Evolutionary conservation across 2,329 filamentous ascomycete species (phyloP).

Genomic region (Stachybotrys chlorohalonatus): DNA sequence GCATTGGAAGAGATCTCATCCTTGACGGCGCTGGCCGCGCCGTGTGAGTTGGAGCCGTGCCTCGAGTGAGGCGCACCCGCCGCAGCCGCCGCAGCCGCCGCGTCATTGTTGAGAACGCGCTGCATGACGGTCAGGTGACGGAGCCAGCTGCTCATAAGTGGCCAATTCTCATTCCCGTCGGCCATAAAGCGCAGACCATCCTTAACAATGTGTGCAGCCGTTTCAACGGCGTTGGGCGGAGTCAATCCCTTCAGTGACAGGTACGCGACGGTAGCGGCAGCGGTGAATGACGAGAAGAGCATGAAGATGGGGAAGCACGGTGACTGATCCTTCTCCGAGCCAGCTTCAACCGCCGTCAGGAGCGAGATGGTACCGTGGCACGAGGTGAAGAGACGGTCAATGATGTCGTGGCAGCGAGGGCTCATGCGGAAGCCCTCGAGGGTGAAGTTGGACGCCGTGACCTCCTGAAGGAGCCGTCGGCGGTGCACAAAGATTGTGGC

Average conservation of each 20-base stretch:
- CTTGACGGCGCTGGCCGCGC: constrained; percentile 29
- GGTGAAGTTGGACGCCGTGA: constrained; percentile 42
- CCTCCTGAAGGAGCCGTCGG: constrained; percentile 48
- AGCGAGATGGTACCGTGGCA: constrained; percentile 50
- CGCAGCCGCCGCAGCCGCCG: constrained; percentile 22
- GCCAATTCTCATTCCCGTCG: constrained; percentile 51
- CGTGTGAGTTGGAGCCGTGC: constrained; percentile 23
- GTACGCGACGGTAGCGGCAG: constrained; percentile 52
- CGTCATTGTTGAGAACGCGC: constrained; percentile 48
- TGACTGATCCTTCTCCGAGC: constrained; percentile 47
- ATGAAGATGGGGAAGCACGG: constrained; percentile 56
- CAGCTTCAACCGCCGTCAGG: constrained; percentile 44
- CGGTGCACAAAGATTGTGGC: constrained; percentile 53
- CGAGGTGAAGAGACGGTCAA: constrained; percentile 48
- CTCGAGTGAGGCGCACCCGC: constrained; percentile 13
- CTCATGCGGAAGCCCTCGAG: constrained; percentile 44
- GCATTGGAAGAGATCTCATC: constrained; percentile 47
- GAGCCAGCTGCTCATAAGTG: constrained; percentile 49
- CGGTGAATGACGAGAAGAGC: constrained; percentile 54
- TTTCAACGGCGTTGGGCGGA: constrained; percentile 46
- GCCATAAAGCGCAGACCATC: constrained; percentile 51
- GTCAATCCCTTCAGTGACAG: constrained; percentile 53
- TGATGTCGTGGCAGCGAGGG: constrained; percentile 40
- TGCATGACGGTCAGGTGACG: constrained; percentile 53
- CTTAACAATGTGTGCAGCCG: constrained; percentile 45